These are phyloP conservation scores for Candolleomyces efflorescens DNA, from an alignment of 768 basidiomycete species.

Conservation along the genomic window DNA sequence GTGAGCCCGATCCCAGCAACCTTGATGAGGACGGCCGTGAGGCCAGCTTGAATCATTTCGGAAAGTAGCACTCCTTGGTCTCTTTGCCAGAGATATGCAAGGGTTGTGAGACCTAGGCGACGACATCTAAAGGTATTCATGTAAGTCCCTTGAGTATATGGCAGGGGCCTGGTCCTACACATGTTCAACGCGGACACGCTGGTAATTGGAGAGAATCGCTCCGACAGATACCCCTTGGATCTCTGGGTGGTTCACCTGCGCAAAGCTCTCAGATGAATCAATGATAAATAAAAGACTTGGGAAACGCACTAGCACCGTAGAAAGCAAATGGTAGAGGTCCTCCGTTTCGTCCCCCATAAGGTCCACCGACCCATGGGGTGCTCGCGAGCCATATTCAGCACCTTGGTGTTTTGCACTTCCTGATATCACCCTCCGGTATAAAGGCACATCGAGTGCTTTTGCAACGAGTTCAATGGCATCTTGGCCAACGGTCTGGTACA, in stretches of 20 bases:
- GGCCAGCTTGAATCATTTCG: constrained; percentile 78
- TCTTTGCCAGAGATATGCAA: constrained; percentile 93
- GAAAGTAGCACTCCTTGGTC: constrained; percentile 80
- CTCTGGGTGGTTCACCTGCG: constrained; percentile 55
- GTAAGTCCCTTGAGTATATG: background rate
- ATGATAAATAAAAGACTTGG: background rate
- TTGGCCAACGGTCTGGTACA: constrained; percentile 99
- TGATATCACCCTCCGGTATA: constrained; percentile 76
- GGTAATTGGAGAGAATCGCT: constrained; percentile 96
- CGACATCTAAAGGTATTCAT: constrained; percentile 51
- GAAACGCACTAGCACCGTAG: constrained; percentile 65
- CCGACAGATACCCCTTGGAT: constrained; percentile 88
- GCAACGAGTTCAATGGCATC: constrained; percentile 88
- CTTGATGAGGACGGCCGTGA: constrained; percentile 88
- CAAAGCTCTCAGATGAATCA: background rate
- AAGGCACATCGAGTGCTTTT: constrained; percentile 77
- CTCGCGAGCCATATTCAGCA: constrained; percentile 78
- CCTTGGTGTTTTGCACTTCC: constrained; percentile 80
- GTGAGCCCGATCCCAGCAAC: constrained; percentile 92
- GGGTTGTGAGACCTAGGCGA: constrained; percentile 71
- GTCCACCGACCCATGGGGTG: constrained; percentile 39
- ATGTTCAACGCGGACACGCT: constrained; percentile 95
- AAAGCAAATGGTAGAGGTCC: constrained; percentile 75
- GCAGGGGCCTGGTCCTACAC: constrained; percentile 53
- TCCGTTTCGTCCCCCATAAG: constrained; percentile 91